Evolutionary conservation across 805 yeast species (phyloP), one percentile per base, ranked within the genome.

Genomic region (Cyberlindnera xishuangbannaensis): DNA sequence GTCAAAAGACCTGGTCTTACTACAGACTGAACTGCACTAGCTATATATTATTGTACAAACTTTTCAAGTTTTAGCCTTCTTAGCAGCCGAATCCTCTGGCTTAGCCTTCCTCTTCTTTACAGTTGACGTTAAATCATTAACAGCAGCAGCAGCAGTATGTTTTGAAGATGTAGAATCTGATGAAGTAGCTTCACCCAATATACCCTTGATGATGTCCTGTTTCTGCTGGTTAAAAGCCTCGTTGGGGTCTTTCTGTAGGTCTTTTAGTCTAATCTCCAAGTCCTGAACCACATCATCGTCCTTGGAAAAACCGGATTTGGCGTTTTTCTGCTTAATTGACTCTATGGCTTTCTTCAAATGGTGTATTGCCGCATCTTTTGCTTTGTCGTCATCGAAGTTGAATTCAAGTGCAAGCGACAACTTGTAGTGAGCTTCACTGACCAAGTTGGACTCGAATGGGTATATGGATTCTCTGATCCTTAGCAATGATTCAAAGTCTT

Each of bases 371-470:
- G 65, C 61, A 7, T 56, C 50, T 34, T 71, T 69, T 47, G 69
- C 61, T 0, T 47, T 44, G 0, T 67, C 65, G 43, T 69, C 70
- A 27, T 73, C 83, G n/a, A 67, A 66, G 37, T 72, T 62, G 46
- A 83, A 80, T 48, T 87, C 96, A 36, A 73, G 62, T 0, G 95
- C 92, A 31, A 86, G 62, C 0, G 95, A 80, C 25, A 84, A 63
- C 57, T 83, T 84, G 62, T 78, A 87, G 56, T 83, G 83, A 0
- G 86, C 78, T 55, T 86, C 95, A 13, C 88, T 78, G 8, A 84
- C 64, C 27, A 77, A 58, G 3, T 81, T 64, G 3, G 83, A 70
- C 7, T 61, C 56, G n/a, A 58, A 55, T 3, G 69, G 69, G 28
- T 45, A 78, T 10, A 83, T 51, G 36, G 72, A 59, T 31, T 61